Evolutionary conservation across 129 eudicot genomes (phyloP).

Genomic region (Lonicera japonica): DNA sequence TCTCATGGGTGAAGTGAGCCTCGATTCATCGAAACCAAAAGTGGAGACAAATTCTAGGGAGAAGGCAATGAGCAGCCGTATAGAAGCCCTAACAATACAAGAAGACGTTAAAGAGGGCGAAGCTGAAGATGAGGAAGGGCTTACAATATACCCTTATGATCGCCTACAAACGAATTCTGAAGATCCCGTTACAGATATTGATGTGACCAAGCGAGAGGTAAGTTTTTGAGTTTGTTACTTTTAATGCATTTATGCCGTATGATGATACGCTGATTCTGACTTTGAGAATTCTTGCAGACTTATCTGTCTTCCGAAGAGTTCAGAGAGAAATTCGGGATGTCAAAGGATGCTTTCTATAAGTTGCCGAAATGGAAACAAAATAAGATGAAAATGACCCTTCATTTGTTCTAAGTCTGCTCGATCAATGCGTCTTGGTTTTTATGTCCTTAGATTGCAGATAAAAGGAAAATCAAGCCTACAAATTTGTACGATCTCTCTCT

Average conservation of each 20-base stretch:
- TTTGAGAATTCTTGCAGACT: too few species aligned
- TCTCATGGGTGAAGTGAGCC: conserved; percentile 31
- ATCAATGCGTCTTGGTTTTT: not conserved
- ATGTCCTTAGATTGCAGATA: conserved; percentile 7
- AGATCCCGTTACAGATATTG: conserved; percentile 66
- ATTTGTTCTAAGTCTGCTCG: conserved; percentile 46
- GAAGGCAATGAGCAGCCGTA: conserved; percentile 44
- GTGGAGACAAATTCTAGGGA: conserved; percentile 48
- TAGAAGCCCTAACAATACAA: conserved; percentile 51
- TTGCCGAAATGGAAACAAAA: conserved; percentile 98
- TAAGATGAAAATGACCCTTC: conserved; percentile 78
- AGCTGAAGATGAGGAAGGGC: conserved; percentile 69
- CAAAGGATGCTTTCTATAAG: conserved; percentile 70
- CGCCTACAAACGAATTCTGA: conserved; percentile 58
- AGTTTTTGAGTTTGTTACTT: not conserved
- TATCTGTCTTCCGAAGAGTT: conserved; percentile 83
- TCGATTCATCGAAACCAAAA: conserved; percentile 43
- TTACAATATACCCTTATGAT: conserved; percentile 62
- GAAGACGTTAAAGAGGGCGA: conserved; percentile 70
- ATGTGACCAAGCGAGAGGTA: conserved; percentile 95
- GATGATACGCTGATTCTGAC: too few species aligned
- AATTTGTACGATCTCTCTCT: too few species aligned
- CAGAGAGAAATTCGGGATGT: conserved; percentile 88
- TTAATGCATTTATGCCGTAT: too few species aligned
- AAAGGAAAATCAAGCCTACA: not conserved